Evolutionary conservation across 495 filamentous ascomycete genomes (phyloP).

Genomic region (Articulospora tetracladia): DNA sequence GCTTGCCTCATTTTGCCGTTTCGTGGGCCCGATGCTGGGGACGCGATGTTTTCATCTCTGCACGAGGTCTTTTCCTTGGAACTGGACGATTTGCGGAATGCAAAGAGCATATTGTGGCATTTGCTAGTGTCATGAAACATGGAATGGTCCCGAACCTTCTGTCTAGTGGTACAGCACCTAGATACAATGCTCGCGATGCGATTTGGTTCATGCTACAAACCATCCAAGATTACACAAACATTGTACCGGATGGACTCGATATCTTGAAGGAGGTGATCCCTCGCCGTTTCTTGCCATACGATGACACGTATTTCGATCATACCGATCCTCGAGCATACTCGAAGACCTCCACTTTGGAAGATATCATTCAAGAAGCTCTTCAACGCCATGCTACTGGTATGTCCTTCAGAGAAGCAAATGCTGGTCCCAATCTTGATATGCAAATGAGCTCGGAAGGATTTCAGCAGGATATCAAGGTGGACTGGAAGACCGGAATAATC

Average conservation of each 20-base stretch:
- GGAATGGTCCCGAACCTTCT: conserved; percentile 98
- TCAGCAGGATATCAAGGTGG: conserved; percentile 81
- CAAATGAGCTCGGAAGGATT: conserved; percentile 95
- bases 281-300: conserved; percentile 89
- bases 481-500: conserved; percentile 90
- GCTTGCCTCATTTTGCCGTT: conserved; percentile 89
- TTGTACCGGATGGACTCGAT: conserved; percentile 73
- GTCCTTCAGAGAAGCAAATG: conserved; percentile 92
- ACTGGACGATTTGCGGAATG: conserved; percentile 87
- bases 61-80: conserved; percentile 83
- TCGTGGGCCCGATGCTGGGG: conserved; percentile 98
- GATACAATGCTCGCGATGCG: conserved; percentile 96
- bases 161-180: conserved; percentile 75
- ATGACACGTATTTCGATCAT: conserved; percentile 84
- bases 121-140: conserved; percentile 95
- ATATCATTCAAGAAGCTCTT: conserved; percentile 89
- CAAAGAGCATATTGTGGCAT: conserved; percentile 90
- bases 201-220: conserved; percentile 96
- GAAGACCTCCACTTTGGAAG: conserved; percentile 70
- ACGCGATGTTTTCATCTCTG: conserved; percentile 92
- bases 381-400: conserved; percentile 87
- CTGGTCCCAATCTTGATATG: conserved; percentile 77
- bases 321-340: conserved; percentile 86
- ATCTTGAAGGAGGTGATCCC: conserved; percentile 74
- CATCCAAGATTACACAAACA: conserved; percentile 87